These are phyloP conservation scores for Fusarium albidum DNA, from an alignment of 2,329 filamentous ascomycete species.

Conservation along the genomic window DNA sequence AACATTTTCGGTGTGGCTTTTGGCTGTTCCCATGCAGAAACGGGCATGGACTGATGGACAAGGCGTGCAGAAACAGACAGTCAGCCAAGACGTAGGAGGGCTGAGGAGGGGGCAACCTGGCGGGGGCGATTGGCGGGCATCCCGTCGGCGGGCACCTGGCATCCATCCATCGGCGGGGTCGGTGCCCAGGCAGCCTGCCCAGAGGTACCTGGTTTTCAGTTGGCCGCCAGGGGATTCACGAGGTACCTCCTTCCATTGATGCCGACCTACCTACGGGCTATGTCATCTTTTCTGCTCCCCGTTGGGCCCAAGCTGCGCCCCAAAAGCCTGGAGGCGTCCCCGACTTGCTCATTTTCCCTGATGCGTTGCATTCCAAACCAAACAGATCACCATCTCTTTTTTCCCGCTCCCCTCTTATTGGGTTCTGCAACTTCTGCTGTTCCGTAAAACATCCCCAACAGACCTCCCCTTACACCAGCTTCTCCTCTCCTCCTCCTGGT, in stretches of 20 bases:
- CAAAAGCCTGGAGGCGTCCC: slow-evolving; percentile 31
- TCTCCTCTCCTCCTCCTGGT: slow-evolving; percentile 7
- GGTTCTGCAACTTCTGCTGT: slow-evolving; percentile 9
- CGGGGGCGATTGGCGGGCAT: slow-evolving; percentile 29
- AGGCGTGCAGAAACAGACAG: slow-evolving; percentile 21
- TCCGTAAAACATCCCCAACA: slow-evolving; percentile 11
- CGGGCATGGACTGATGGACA: slow-evolving; percentile 12
- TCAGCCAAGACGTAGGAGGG: slow-evolving; percentile 35
- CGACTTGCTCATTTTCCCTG: slow-evolving; percentile 30
- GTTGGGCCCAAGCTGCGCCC: slow-evolving; percentile 38
- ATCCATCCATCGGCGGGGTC: slow-evolving; percentile 27
- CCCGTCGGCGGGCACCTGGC: too few relatives aligned
- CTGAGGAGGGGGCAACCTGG: slow-evolving; percentile 43
- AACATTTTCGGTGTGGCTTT: slow-evolving; percentile 27
- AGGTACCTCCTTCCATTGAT: slow-evolving; percentile 21
- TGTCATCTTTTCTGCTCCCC: slow-evolving; percentile 12
- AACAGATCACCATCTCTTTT: slow-evolving; percentile 23
- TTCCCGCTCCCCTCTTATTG: slow-evolving; percentile 19
- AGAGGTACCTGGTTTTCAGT: slow-evolving; percentile 15
- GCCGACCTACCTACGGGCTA: too few relatives aligned
- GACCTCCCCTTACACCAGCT: slow-evolving; percentile 5
- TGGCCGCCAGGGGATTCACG: background rate
- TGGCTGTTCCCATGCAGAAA: slow-evolving; percentile 19
- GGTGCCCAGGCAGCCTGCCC: slow-evolving; percentile 23
- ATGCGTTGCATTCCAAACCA: slow-evolving; percentile 33